These are phyloP conservation scores for Geotrichum australiense DNA, from an alignment of 1,139 yeast genomes.

Conservation along the genomic window DNA sequence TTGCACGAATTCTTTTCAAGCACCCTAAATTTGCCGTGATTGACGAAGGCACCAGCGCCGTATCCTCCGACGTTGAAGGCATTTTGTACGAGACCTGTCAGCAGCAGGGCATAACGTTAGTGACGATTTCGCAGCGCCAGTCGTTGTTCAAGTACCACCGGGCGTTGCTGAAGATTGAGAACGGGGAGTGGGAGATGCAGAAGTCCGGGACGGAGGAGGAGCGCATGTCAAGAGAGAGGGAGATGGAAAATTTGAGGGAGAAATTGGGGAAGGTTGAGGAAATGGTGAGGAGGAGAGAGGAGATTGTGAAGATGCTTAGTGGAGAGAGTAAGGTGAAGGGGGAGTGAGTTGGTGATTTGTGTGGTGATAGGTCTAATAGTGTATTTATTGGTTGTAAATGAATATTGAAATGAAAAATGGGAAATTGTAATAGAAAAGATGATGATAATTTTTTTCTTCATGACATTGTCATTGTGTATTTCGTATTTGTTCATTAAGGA, in stretches of 20 bases:
- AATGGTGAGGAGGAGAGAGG: conserved; percentile 31
- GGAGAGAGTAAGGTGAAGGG: no score
- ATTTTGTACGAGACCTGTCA: conserved; percentile 72
- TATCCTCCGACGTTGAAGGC: conserved; percentile 87
- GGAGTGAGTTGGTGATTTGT: no score
- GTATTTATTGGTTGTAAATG: no score
- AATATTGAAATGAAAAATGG: no score
- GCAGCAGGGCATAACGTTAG: conserved; percentile 62
- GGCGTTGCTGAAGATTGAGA: conserved; percentile 53
- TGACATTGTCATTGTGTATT: no score
- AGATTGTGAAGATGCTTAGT: no score
- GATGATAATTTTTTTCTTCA: no score
- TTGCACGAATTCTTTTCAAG: conserved; percentile 80
- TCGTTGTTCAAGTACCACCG: conserved; percentile 81
- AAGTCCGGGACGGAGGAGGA: conserved; percentile 27
- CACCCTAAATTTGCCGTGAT: conserved; percentile 75
- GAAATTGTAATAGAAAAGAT: no score
- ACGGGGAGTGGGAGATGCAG: conserved; percentile 46
- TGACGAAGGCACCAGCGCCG: conserved; percentile 93
- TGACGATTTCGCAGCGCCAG: conserved; percentile 84
- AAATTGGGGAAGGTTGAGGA: conserved; percentile 30
- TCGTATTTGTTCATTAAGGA: no score
- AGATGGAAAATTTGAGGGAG: conserved; percentile 30
- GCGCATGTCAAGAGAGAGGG: conserved; percentile 32
- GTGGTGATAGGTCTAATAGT: no score